Evolutionary conservation across 2,329 filamentous ascomycete genomes (phyloP), one percentile per base, ranked within the genome.

Genomic region (Rhinocladiella similis): DNA sequence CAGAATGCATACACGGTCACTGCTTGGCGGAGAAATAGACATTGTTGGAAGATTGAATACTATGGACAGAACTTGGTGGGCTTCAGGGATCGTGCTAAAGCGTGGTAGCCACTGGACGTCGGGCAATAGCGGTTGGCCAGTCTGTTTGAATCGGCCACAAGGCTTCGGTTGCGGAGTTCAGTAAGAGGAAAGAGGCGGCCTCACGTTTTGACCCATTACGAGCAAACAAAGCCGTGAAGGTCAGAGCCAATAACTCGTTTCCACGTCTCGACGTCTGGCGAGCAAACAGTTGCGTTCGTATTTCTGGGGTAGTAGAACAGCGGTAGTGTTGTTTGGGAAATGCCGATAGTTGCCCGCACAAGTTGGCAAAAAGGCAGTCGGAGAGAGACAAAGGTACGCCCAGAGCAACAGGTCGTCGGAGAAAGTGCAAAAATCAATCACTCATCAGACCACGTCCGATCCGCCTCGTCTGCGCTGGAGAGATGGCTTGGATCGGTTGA

Each of bases 1-100:
- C 29, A 42, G 42, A 45, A 41, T 39, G 50, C 57, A 49, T 60
- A 60, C 57, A 46, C 57, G 49, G 41, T 60, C 57, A 51, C 57
- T 56, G 33, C 50, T 29, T 27, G 57, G 57, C 19, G 48, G 29
- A 36, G 43, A 47, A 20, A 60, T 47, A 42, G 38, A 51, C 57
- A 60, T 60, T 6, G 19, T 52, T 33, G 27, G n/a, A 20, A 6
- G 33, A 20, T 22, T 20, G 19, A 22, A 46, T 27, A 27, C 22
- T 42, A 47, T 47, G n/a, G 27, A 10, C 42, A 33, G 19, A 14
- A 22, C 33, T 20, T 9, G 16, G 20, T 22, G 49, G 18, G n/a
- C n/a, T 27, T 36, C 10, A 41, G 36, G 48, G 29, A 7, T 33
- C 29, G 29, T 33, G 6, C 29, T 33, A 12, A 12, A 33, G 6